Conservation (phyloP, 2,329 filamentous ascomycete genomes). For the Penicillium hesseltinei region DNA sequence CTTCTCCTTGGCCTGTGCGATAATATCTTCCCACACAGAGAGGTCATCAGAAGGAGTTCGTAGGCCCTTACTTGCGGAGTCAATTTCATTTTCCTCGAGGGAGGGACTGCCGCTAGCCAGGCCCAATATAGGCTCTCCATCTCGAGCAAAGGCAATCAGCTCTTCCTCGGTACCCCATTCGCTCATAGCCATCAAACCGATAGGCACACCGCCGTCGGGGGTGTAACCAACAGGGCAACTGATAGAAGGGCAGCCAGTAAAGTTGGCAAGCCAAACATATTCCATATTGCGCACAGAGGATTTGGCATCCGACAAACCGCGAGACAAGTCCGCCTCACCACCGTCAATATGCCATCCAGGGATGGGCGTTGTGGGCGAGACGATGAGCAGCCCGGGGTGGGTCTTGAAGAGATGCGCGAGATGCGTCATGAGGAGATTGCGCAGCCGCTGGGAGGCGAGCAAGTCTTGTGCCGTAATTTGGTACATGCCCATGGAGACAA, state of each 20-base stretch:
- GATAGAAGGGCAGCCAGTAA: slow-evolving; percentile 73
- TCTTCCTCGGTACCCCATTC: slow-evolving; percentile 56
- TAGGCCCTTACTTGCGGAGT: slow-evolving; percentile 21
- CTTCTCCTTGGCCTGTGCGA: slow-evolving; percentile 24
- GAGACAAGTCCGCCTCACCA: slow-evolving; percentile 59
- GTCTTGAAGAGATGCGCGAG: slow-evolving; percentile 67
- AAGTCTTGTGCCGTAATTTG: slow-evolving; percentile 68
- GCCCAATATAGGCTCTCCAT: slow-evolving; percentile 51
- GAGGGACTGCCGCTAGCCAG: slow-evolving; percentile 18
- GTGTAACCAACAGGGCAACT: slow-evolving; percentile 72
- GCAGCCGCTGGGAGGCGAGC: slow-evolving; percentile 69
- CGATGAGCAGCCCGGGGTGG: slow-evolving; percentile 72
- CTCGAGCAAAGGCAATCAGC: slow-evolving; percentile 53
- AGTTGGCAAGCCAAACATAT: slow-evolving; percentile 83
- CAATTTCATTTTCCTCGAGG: slow-evolving; percentile 3
- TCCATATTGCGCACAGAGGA: slow-evolving; percentile 74
- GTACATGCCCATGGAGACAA: slow-evolving; percentile 61
- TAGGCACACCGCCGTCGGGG: slow-evolving; percentile 45
- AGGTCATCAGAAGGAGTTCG: slow-evolving; percentile 28
- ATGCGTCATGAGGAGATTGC: slow-evolving; percentile 75
- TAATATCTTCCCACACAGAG: slow-evolving; percentile 40
- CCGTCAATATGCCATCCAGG: slow-evolving; percentile 68
- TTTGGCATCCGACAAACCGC: slow-evolving; percentile 72
- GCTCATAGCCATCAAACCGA: slow-evolving; percentile 55
- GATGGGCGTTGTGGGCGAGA: slow-evolving; percentile 74